Conservation (phyloP, 352 stramenopile genomes). For the Pythium periplocum region DNA sequence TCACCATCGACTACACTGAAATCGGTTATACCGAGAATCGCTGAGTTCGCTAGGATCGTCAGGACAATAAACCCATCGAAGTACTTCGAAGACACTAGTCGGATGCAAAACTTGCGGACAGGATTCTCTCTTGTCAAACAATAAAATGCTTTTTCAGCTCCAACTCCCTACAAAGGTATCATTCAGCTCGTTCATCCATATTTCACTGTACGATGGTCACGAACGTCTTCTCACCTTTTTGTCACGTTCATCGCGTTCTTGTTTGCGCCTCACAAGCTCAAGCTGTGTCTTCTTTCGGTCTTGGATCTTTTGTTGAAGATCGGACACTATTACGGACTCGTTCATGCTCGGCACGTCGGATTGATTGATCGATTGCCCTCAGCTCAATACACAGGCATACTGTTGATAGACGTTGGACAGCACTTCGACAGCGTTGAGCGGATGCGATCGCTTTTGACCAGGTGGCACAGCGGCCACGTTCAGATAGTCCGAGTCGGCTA, state of each 20-base stretch:
- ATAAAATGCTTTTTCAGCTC: conserved; percentile 42
- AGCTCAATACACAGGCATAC: too few species aligned
- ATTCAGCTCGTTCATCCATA: too few species aligned
- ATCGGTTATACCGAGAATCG: conserved; percentile 82
- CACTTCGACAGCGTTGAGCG: too few species aligned
- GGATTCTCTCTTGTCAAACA: conserved; percentile 38
- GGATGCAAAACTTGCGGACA: conserved; percentile 47
- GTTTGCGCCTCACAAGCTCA: conserved; percentile 15
- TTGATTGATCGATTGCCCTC: too few species aligned
- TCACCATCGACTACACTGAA: conserved; percentile 64
- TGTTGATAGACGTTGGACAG: too few species aligned
- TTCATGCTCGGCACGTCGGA: too few species aligned
- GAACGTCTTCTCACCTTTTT: background rate
- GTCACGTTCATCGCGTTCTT: conserved; percentile 5
- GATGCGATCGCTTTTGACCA: too few species aligned
- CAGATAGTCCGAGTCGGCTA: too few species aligned
- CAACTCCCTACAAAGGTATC: conserved; percentile 21
- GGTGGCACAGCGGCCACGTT: too few species aligned
- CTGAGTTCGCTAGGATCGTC: conserved; percentile 85
- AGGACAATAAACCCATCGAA: conserved; percentile 86
- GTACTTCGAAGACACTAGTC: conserved; percentile 39
- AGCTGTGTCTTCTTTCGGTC: conserved; percentile 23
- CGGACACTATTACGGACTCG: conserved; percentile 6
- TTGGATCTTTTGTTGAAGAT: conserved; percentile 24
- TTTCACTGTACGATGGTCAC: too few species aligned